phyloP scores from a whole-genome alignment of 148 eudicot species.

The Polygonum aviculare region DNA sequence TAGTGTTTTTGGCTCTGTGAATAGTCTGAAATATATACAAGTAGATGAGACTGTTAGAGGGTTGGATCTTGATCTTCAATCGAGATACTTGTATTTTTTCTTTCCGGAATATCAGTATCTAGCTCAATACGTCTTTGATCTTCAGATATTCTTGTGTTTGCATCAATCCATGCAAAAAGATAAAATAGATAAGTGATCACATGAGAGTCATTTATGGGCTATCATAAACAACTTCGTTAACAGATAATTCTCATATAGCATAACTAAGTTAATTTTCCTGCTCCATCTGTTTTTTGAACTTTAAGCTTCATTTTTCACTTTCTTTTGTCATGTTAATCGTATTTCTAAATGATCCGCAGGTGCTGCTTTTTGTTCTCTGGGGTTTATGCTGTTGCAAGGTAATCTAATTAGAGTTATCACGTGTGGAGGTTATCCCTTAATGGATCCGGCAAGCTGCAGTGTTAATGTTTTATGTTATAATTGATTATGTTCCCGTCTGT shows the following conservation, averaged over 20 bases:
- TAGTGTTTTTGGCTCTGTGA: background rate
- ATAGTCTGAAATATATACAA: background rate
- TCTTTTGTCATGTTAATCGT: background rate
- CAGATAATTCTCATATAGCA: background rate
- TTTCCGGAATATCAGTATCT: background rate
- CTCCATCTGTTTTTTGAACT: background rate
- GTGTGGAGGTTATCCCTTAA: background rate
- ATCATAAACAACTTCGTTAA: background rate
- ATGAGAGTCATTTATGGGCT: background rate
- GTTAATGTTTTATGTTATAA: slow-evolving; percentile 9
- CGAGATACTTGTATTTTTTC: background rate
- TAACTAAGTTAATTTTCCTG: background rate
- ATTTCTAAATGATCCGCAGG: slow-evolving; percentile 35
- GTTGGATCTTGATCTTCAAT: background rate
- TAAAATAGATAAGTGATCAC: background rate
- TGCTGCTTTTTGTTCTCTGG: slow-evolving; percentile 72
- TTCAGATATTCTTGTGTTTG: background rate
- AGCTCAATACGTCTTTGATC: background rate
- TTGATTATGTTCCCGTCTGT: background rate
- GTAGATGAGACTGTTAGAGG: background rate
- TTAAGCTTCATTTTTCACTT: background rate
- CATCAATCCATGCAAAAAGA: background rate
- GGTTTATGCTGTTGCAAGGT: slow-evolving; percentile 90
- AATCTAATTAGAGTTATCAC: background rate
- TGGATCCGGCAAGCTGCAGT: background rate